A percentile compares a stretch with the other conserved stretches of the same genome.
Evolutionary conservation across 163 green algal genomes (phyloP).

Genomic region (Chloromonas sp.): DNA sequence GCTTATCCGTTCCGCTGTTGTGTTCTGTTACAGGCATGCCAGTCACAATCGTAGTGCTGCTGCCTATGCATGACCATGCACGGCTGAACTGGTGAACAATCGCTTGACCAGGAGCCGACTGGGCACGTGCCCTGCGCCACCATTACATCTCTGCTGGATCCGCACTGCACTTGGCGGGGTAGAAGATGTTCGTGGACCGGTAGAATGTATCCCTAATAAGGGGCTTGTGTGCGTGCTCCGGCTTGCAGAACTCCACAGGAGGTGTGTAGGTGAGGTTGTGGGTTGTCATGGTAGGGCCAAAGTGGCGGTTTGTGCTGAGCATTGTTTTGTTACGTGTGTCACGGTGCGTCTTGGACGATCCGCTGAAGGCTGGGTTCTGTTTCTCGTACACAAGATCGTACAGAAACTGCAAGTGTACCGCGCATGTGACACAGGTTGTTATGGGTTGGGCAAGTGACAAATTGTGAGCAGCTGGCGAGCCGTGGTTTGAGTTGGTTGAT

Average conservation of each 20-base stretch:
- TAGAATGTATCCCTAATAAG: constrained; percentile 68
- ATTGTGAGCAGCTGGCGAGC: too few species aligned
- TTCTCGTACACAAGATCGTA: constrained; percentile 78
- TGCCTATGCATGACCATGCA: too few species aligned
- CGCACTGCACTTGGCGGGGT: constrained; percentile 6
- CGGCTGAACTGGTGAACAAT: too few species aligned
- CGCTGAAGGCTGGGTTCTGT: constrained; percentile 42
- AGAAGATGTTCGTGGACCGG: constrained; percentile 23
- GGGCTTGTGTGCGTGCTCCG: constrained; percentile 60
- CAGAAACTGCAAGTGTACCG: constrained; percentile 37
- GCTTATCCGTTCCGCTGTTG: too few species aligned
- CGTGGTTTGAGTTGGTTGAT: too few species aligned
- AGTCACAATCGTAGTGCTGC: too few species aligned
- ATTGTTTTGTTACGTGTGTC: constrained; percentile 77
- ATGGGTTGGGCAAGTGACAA: too few species aligned
- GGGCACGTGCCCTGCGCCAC: neutral
- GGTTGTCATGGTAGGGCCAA: constrained; percentile 58
- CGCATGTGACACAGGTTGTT: neutral
- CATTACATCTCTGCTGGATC: neutral
- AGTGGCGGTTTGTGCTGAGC: constrained; percentile 47
- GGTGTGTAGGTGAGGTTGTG: constrained; percentile 40
- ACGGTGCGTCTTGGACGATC: constrained; percentile 46
- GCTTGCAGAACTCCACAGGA: constrained; percentile 55
- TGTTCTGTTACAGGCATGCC: too few species aligned
- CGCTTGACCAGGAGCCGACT: too few species aligned